Evolutionary conservation across 352 stramenopile genomes (phyloP), one percentile per base, ranked within the genome.

Genomic region (Thraustochytrium striatum): DNA sequence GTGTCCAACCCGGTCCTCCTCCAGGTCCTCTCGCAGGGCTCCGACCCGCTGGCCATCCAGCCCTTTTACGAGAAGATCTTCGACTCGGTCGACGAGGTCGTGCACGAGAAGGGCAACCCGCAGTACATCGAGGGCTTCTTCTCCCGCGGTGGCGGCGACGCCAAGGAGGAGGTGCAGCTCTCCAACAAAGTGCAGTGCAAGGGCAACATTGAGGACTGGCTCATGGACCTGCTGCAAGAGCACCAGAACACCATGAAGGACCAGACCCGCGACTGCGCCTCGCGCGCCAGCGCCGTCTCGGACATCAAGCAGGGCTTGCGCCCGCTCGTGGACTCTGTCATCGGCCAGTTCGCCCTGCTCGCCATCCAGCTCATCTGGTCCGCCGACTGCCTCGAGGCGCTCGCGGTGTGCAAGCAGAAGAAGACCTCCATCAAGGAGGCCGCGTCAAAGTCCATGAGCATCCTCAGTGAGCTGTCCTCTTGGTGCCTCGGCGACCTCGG

Each of bases 31-130:
- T 98, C 93, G 3, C 94, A 98, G 82, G 95, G 92, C 44, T 97
- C 91, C 53, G 95, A 99, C 84, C 95, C 96, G 3, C 85, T 97
- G 75, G 96, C 93, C 82, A 98, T 99, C 92, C 98, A 99, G 81
- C 91, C 97, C 44, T 96, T 98, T 87, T 99, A 99, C 84, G 94
- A 98, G 80, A 99, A 98, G 83, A 93, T 98, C 13, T 99, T 98
- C 83, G 96, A 99, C 85, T 96, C 94, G n/a, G 94, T 99, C 57
- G 93, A 97, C 62, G 96, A 95, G 57, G 95, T 99, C 1, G 94
- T 95, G 61, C 95, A 98, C 81, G 94, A 98, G 85, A 97, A 97
- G 80, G 98, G 98, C 72, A 95, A 98, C 87, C 98, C 97, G 84
- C 97, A 93, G 8, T 86, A 97, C 55, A 96, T 97, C 75, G 88